These are phyloP conservation scores for Solanum dulcamara DNA, from an alignment of 257 asterid genomes.

Conservation along the genomic window DNA sequence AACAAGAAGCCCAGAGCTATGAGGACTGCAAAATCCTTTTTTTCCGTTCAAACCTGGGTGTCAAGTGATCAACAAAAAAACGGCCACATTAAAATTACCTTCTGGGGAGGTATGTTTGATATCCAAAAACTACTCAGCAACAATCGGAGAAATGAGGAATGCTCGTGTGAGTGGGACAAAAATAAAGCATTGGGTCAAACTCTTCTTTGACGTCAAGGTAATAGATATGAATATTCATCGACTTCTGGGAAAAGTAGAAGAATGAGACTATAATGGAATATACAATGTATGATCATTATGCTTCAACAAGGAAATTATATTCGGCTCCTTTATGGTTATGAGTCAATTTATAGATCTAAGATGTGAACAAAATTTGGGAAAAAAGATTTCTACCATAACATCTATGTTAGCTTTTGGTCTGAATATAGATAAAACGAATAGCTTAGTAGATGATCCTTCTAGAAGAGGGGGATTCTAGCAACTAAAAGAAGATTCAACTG, in stretches of 20 bases:
- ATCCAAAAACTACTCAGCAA: neutral
- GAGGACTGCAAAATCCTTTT: neutral
- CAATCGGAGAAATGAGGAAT: neutral
- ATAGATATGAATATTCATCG: neutral
- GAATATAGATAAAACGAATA: neutral
- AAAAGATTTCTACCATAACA: no score
- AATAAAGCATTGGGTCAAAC: no score
- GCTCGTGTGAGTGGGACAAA: neutral
- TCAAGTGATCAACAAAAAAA: neutral
- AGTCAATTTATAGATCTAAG: neutral
- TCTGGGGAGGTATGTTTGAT: neutral
- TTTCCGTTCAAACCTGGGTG: neutral
- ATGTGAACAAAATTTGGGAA: neutral
- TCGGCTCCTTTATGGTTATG: neutral
- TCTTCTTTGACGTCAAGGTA: neutral
- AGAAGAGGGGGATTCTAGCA: neutral
- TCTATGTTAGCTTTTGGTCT: neutral
- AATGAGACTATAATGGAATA: neutral
- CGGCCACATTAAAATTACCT: neutral
- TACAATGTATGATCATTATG: neutral
- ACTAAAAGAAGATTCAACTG: neutral
- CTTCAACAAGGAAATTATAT: neutral
- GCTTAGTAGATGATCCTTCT: neutral
- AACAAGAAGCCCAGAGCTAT: neutral
- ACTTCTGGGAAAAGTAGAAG: neutral